A percentile compares a stretch with the other conserved stretches of the same genome.
Evolutionary conservation across 1,139 yeast genomes (phyloP).

Genomic region (Taiozyma sp.): DNA sequence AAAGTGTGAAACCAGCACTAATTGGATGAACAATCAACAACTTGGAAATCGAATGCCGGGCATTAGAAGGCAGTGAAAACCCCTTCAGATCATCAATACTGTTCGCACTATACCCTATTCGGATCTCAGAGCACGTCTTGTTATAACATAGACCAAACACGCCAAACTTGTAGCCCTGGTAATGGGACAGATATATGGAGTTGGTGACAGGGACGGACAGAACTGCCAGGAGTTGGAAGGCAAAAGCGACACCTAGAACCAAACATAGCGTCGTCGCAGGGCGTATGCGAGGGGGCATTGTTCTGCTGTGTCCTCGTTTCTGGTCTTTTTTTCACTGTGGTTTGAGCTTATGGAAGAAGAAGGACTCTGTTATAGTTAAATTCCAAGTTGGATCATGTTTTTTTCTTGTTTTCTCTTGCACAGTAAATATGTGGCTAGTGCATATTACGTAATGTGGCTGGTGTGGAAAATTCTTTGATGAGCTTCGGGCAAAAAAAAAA

Average conservation of each 20-base stretch:
- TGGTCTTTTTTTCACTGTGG: neutral
- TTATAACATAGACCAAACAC: constrained; percentile 76
- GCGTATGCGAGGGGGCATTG: constrained; percentile 29
- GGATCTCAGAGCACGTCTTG: constrained; percentile 43
- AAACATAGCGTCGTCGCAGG: constrained; percentile 36
- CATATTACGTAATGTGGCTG: neutral
- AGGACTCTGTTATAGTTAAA: neutral
- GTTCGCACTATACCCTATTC: constrained; percentile 44
- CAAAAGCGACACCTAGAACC: constrained; percentile 44
- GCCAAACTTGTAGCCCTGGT: constrained; percentile 61
- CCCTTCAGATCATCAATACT: constrained; percentile 29
- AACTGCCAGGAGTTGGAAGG: constrained; percentile 48
- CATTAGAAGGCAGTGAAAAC: constrained; percentile 48
- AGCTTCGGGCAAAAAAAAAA: neutral
- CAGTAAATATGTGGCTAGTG: constrained; percentile 9
- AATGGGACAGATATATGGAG: constrained; percentile 42
- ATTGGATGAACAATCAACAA: constrained; percentile 77
- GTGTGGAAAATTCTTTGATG: neutral
- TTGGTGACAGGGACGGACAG: constrained; percentile 61
- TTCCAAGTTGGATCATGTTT: neutral
- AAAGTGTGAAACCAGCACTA: constrained; percentile 71
- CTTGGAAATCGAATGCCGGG: constrained; percentile 64
- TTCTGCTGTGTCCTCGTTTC: neutral
- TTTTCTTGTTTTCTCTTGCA: neutral
- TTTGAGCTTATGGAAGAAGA: too few relatives aligned